phyloP scores from a whole-genome alignment of 1,284 basidiomycete species.

The Rhodotorula sp. region DNA sequence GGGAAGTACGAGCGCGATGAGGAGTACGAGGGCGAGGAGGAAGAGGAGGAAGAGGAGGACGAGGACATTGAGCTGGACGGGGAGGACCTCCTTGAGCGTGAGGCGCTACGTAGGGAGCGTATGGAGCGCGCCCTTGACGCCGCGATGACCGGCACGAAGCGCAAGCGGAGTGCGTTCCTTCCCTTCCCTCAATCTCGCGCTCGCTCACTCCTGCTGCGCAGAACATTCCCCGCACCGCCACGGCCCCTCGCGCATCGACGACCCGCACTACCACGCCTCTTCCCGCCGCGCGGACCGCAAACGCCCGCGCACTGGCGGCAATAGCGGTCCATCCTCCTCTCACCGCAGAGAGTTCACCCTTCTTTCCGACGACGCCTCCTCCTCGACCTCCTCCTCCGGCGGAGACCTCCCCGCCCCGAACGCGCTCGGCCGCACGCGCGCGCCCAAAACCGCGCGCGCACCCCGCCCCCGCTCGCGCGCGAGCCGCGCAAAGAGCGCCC shows the following conservation, averaged over 20 bases:
- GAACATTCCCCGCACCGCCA: conserved; percentile 6
- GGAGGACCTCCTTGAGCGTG: conserved; percentile 20
- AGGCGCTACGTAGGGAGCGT: conserved; percentile 22
- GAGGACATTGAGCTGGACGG: neutral
- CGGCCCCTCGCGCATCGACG: conserved; percentile 8
- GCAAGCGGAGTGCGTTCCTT: neutral
- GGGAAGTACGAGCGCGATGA: conserved; percentile 1
- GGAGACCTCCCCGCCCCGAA: no score
- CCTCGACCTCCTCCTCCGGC: no score
- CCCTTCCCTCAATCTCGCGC: no score
- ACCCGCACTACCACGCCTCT: neutral
- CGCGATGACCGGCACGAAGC: neutral
- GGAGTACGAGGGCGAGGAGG: neutral
- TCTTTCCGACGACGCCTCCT: neutral
- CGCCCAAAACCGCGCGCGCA: neutral
- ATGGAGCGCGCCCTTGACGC: conserved; percentile 9
- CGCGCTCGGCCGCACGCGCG: no score
- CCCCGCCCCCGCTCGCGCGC: neutral
- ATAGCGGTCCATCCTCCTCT: no score
- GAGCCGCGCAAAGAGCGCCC: conserved; percentile 26
- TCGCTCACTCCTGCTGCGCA: neutral
- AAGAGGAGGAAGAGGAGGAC: conserved; percentile 14
- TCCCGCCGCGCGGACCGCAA: neutral
- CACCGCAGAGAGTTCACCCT: no score
- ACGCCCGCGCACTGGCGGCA: neutral